Evolutionary conservation across 257 asterid species (phyloP).

Genomic region (Linderniella brevidens): DNA sequence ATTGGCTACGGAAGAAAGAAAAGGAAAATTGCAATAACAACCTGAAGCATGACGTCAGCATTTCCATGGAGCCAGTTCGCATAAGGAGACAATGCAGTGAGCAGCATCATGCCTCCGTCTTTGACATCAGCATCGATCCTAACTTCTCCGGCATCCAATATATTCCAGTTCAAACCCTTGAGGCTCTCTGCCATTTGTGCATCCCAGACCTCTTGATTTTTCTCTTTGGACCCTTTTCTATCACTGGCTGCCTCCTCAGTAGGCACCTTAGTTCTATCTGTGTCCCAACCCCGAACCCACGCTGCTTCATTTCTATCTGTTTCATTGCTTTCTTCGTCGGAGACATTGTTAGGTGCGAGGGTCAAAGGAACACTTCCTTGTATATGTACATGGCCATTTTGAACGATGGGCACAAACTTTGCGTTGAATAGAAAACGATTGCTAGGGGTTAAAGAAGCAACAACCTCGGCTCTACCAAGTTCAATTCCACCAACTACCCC

Average conservation of each 20-base stretch:
- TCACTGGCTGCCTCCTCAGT: conserved; percentile 48
- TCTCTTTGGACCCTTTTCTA: conserved; percentile 60
- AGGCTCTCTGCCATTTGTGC: conserved; percentile 83
- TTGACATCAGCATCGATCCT: conserved; percentile 93
- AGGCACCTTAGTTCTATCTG: conserved; percentile 42
- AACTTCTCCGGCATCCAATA: conserved; percentile 91
- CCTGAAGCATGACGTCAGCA: conserved; percentile 98
- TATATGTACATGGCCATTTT: conserved; percentile 77
- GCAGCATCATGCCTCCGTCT: conserved; percentile 97
- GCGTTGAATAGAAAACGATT: conserved; percentile 91
- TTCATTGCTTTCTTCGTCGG: conserved; percentile 53
- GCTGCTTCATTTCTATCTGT: conserved; percentile 52
- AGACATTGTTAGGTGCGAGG: conserved; percentile 44
- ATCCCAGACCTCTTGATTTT: conserved; percentile 81
- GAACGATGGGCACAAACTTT: conserved; percentile 80
- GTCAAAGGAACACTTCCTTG: conserved; percentile 93
- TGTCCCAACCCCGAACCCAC: conserved; percentile 64
- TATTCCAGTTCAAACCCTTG: conserved; percentile 87
- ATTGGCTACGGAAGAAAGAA: background rate
- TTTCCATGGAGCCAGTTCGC: conserved; percentile 97
- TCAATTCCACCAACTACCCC: conserved; percentile 94
- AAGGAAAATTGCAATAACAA: conserved; percentile 11
- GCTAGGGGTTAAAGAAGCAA: conserved; percentile 85
- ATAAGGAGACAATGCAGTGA: conserved; percentile 91
- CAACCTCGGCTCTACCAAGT: conserved; percentile 94